Conservation (phyloP, 73 alveolate genomes). For the Blepharisma japonicum region DNA sequence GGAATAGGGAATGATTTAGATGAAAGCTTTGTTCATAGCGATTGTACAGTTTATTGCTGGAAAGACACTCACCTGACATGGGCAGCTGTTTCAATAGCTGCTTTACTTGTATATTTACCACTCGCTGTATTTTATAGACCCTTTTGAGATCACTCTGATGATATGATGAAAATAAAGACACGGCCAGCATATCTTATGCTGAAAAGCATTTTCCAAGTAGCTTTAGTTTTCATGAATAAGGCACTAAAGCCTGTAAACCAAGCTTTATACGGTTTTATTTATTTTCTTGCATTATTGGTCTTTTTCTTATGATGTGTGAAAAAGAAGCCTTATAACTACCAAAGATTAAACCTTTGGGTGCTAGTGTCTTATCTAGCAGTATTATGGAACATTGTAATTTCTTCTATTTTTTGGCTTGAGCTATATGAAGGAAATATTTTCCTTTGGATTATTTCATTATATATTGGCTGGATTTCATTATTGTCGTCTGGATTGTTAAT, state of each 20-base stretch:
- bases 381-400: too few species aligned
- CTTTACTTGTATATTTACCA: background rate
- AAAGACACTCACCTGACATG: background rate
- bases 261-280: background rate
- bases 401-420: too few species aligned
- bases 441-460: too few species aligned
- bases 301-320: background rate
- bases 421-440: too few species aligned
- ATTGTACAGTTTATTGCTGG: background rate
- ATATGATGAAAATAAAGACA: background rate
- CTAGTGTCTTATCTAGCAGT: too few species aligned
- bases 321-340: background rate
- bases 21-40: background rate
- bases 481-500: too few species aligned
- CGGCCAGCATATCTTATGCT: background rate
- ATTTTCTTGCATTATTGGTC: background rate
- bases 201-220: background rate
- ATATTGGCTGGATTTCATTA: too few species aligned
- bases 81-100: background rate
- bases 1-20: background rate
- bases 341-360: background rate
- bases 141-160: background rate
- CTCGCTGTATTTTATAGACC: background rate
- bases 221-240: background rate
- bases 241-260: background rate